These are phyloP conservation scores for Backusella luteola DNA, from an alignment of 192 early-diverging fungal species.

Conservation along the genomic window DNA sequence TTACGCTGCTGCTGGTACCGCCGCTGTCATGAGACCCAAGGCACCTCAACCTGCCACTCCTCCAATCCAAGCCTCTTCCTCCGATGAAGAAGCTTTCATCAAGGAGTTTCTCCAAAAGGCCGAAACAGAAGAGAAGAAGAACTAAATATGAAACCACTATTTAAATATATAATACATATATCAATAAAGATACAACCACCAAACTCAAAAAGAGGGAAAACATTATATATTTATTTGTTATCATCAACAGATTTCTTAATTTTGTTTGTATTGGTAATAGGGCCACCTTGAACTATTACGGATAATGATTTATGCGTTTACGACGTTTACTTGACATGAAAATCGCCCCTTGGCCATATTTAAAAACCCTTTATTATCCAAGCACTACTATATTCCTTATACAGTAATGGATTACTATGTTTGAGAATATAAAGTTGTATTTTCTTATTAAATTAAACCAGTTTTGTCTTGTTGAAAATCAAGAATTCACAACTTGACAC, in stretches of 20 bases:
- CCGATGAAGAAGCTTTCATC: constrained; percentile 49
- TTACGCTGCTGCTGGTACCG: constrained; percentile 24
- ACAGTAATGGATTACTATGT: not conserved
- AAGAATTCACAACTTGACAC: not conserved
- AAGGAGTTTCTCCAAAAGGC: constrained; percentile 43
- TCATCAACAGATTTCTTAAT: not conserved
- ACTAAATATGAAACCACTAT: not conserved
- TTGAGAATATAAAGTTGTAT: not conserved
- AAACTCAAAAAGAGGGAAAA: not conserved
- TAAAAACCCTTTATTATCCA: no score
- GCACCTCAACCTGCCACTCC: constrained; percentile 32
- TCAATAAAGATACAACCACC: not conserved
- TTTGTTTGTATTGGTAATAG: not conserved
- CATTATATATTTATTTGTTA: not conserved
- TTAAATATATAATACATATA: not conserved
- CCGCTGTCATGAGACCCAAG: constrained; percentile 27
- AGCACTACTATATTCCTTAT: not conserved
- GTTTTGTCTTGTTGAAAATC: constrained; percentile 3
- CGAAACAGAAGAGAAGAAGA: constrained; percentile 37
- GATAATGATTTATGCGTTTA: not conserved
- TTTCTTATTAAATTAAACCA: not conserved
- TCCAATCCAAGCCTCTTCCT: constrained; percentile 42
- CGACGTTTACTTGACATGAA: not conserved
- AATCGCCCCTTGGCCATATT: not conserved
- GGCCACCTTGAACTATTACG: not conserved